A percentile compares a stretch with the other conserved stretches of the same genome.
Evolutionary conservation across 2,329 filamentous ascomycete genomes (phyloP).

Genomic region (Hymenoscyphus albidus): DNA sequence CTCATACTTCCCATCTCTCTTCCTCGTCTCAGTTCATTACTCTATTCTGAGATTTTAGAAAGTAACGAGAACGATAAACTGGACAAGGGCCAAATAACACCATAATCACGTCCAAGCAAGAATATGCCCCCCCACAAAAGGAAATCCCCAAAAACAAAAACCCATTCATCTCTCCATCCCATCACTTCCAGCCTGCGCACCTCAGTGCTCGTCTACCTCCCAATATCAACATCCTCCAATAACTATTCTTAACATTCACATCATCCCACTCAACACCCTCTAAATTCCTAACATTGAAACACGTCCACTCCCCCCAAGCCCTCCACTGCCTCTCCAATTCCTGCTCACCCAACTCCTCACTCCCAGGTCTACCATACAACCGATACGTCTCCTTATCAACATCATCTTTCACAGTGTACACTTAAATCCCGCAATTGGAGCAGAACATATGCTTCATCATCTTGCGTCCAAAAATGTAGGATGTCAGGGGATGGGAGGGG

Average conservation of each 20-base stretch:
- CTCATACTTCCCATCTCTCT: too few relatives aligned
- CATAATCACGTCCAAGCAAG: too few relatives aligned
- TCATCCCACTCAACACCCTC: constrained; percentile 7
- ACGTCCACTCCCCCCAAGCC: background rate
- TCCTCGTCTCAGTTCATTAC: too few relatives aligned
- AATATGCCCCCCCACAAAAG: too few relatives aligned
- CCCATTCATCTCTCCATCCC: background rate
- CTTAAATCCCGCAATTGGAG: constrained; percentile 7
- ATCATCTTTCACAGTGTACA: background rate
- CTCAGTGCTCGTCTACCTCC: background rate
- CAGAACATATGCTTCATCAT: constrained; percentile 10
- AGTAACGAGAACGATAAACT: too few relatives aligned
- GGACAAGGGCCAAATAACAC: too few relatives aligned
- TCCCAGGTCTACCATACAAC: background rate
- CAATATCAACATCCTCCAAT: constrained; percentile 8
- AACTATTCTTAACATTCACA: background rate
- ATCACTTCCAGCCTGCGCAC: background rate
- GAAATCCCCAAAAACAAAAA: too few relatives aligned
- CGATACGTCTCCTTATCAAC: background rate
- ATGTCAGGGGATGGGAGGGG: background rate
- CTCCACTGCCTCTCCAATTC: constrained; percentile 1
- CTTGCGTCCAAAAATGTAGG: constrained; percentile 9
- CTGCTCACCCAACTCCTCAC: constrained; percentile 1
- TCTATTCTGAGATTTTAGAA: too few relatives aligned
- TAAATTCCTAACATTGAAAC: constrained; percentile 10